phyloP scores from a whole-genome alignment of 176 grass and related monocot species.

The Puya raimondii region DNA sequence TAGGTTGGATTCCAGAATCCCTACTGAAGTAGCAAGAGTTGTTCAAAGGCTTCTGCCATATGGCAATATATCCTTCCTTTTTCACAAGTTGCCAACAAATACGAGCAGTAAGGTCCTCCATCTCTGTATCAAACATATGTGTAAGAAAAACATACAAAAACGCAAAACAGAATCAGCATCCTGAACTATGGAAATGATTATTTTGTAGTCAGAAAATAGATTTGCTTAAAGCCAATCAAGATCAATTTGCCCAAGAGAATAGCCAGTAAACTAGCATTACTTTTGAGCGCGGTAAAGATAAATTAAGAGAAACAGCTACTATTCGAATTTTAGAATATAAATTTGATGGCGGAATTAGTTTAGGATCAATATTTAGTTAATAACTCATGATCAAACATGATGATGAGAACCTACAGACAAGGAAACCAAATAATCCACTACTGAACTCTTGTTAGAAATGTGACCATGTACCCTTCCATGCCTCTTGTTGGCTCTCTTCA shows the following conservation, averaged over 20 bases:
- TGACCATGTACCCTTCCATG: constrained; percentile 37
- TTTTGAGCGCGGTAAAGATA: background rate
- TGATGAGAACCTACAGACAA: background rate
- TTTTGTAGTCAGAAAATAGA: background rate
- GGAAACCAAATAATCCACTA: background rate
- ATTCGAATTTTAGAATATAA: background rate
- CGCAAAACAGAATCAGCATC: background rate
- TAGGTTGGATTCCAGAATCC: constrained; percentile 12
- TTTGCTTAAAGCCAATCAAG: background rate
- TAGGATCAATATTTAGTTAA: background rate
- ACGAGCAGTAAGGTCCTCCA: constrained; percentile 30
- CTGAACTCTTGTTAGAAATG: background rate
- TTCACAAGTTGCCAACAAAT: constrained; percentile 41
- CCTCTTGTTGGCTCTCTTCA: constrained; percentile 39
- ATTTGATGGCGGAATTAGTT: background rate
- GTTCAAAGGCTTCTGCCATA: constrained; percentile 47
- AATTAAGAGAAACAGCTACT: background rate
- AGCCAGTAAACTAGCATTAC: background rate
- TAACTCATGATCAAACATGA: background rate
- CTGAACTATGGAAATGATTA: too few species aligned
- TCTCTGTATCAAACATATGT: constrained; percentile 26
- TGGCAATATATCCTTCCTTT: constrained; percentile 51
- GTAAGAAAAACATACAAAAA: background rate
- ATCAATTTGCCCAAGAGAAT: background rate
- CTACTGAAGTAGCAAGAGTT: constrained; percentile 29